Base-by-base conservation (phyloP, 805 yeast species). In the Kazachstania viticola region DNA sequence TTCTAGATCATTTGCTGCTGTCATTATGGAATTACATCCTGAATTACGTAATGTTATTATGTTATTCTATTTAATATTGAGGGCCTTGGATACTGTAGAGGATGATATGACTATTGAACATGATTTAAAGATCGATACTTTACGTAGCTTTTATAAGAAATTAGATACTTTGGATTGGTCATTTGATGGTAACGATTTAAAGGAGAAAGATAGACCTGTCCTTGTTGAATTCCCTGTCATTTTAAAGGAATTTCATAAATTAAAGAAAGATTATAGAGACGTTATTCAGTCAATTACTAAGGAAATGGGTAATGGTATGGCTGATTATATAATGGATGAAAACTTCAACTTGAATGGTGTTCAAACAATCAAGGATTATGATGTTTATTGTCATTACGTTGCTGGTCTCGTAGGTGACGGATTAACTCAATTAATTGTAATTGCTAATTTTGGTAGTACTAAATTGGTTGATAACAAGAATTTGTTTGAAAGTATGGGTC, bases 381-480 rank as follows among this genome's bases (percentile, higher is more conserved):
- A 91, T 53, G 65, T 79, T 39, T 91, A 91, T 64, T 91, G 99
- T 60, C 87, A 87, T 60, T 83, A 87, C 50, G 99, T 91, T 37
- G 98, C 99, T 2, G 99, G 98, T 2, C 66, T 91, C 32, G 97
- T 91, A 25, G 98, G 99, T 35, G 95, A 85, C 51, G 98, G 98
- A 3, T 65, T 85, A 44, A 85, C 97, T 9, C 71, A 79, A 40
- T 64, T 91, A 57, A 73, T 84, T 46, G 78, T 81, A 14, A 65
- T 74, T 27, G 94, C 95, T 17, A 54, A 65, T 12, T 84, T 82
- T 50, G 80, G 81, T 25, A 71, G 74, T 34, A 53, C 62, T 1
- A 64, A 64, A 17, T 57, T 75, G 27, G 51, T 61, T 25, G 42
- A 53, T n/a, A 63, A 73, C 36, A 71, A 73, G 49, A 60, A 65